Base-by-base conservation (phyloP, 2,329 filamentous ascomycete genomes). In the Aspergillus unguis region DNA sequence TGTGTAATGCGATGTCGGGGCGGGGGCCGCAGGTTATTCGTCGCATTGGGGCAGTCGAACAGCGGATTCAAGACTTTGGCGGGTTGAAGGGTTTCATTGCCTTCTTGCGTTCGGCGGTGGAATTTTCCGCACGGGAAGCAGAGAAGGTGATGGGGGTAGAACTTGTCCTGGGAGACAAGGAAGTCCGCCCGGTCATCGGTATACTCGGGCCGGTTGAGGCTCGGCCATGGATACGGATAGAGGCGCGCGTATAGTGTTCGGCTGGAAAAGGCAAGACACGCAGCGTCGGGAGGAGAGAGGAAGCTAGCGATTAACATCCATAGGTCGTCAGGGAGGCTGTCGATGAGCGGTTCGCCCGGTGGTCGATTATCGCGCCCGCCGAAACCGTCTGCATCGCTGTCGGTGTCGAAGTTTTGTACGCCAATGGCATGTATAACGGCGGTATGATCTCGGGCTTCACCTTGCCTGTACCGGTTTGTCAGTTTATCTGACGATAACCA, bases 81-180 rank as follows among this genome's bases (percentile, higher is more conserved):
- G 2, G 79, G 77, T 58, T 79, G 79, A 10, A 85, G 65, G 8
- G 71, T 74, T 61, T 85, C 83, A 32, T 72, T 58, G 17, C 82
- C 82, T 33, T 75, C 74, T 47, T 78, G 72, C 1, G 73, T 79
- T 40, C 83, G 77, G 4, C 73, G 65, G 62, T 85, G 83, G 65
- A 80, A 85, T 50, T 67, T 71, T 10, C 69, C 75, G 62, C 83
- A 85, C 4, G 77, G 75, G 61, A 83, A 81, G 65, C 83, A 85
- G 49, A 85, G 75, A 5, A 85, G 72, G 59, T 85, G 80, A 33
- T 75, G 70, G 2, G 82, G 82, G 17, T 82, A 69, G 11, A 73
- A 64, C 9, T 68, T 63, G 55, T 85, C 81, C 61, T 84, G 71
- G 2, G 67, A 64, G 9, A 74, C 62, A 4, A 85, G 71, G 61